Evolutionary conservation across 768 basidiomycete genomes (phyloP), one percentile per base, ranked within the genome.

Genomic region (Mycena belliarum): DNA sequence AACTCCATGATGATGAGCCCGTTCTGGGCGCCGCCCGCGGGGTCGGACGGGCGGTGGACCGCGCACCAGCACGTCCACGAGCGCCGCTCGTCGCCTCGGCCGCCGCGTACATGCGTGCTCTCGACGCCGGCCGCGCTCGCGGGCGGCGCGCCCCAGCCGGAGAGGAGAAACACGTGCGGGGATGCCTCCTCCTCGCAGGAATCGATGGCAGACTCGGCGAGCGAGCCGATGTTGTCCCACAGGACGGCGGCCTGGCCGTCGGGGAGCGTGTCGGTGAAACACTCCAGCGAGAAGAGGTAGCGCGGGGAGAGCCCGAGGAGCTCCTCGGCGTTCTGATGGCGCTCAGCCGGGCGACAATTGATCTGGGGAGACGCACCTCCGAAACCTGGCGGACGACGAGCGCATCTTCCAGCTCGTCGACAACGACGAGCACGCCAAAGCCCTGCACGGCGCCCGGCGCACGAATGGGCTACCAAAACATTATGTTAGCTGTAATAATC

Each of bases 391-490:
- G 79, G 35, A 93, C 89, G 8, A 79, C 63, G 14, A 92, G 71
- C 4, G 75, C 72, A 23, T 87, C 82, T 9, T 79, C 75, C 18
- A 80, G 69, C 62, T 89, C 83, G 57, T 88, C 84, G 1, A 92
- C 72, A 1, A 81, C 88, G 48, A 93, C 80, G 4, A 93, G 77
- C 0, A 93, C 86, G n/a, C 91, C 91, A 65, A 88, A 94, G 0
- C 84, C 86, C 73, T 94, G 92, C 2, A 93, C 81, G 2, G 91
- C 86, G 4, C 91, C 91, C 14, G 91, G 92, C 0, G 87, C 85
- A 1, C 86, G 83, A 46, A 94, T 94, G 0, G 91, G 92, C 86
- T 89, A 52, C n/a, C n/a, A n/a, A n/a, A n/a, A 8, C 42, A 35
- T 18, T 28, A 11, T 21, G 25, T n/a, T 32, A 12, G 53, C 43